Base-by-base conservation (phyloP, 352 stramenopile genomes). In the Pythium scleroteichum region DNA sequence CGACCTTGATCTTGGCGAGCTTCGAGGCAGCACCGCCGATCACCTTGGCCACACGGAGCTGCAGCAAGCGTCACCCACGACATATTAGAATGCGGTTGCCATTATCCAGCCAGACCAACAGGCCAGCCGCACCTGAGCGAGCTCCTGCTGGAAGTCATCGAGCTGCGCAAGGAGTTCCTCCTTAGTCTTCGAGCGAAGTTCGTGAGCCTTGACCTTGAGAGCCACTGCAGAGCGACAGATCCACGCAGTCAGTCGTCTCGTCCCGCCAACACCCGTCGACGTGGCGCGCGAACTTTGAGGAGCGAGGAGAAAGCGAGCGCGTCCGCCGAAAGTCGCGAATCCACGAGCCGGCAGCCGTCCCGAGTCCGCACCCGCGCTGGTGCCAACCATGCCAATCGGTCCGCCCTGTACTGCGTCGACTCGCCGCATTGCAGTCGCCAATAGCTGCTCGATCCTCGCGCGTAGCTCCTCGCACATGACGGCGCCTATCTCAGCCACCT, bases 1-100 rank as follows among this genome's bases (percentile, higher is more conserved):
- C 97, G 39, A 94, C 80, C 72, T 97, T 96, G 84, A 99, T 99
- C 89, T 99, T 99, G 76, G 96, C 93, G 64, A 99, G 96, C 92
- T 99, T 99, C 45, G 96, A 98, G 55, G 97, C 96, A 33, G 97
- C 97, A 56, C 97, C 98, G 63, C 97, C 97, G 45, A 98, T 99
- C 46, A 99, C 97, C 90, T 99, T 98, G 69, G 97, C 96, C 53
- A 99, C 97, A 71, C 97, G 94, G 64, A 99, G 93, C 81, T 98
- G 60, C 38, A 42, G 39, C n/a, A 45, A 62, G 35, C 39, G 58
- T 38, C 20, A 32, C 45, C 48, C 38, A 29, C 5, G 10, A 35
- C 5, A 35, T 10, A 35, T 35, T 35, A 35, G 29, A 35, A 35
- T 35, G 29, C 29, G 29, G n/a, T n/a, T n/a, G n/a, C n/a, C n/a